Evolutionary conservation across 306 rosid species (phyloP), one percentile per base, ranked within the genome.

Genomic region (Coriaria nepalensis): DNA sequence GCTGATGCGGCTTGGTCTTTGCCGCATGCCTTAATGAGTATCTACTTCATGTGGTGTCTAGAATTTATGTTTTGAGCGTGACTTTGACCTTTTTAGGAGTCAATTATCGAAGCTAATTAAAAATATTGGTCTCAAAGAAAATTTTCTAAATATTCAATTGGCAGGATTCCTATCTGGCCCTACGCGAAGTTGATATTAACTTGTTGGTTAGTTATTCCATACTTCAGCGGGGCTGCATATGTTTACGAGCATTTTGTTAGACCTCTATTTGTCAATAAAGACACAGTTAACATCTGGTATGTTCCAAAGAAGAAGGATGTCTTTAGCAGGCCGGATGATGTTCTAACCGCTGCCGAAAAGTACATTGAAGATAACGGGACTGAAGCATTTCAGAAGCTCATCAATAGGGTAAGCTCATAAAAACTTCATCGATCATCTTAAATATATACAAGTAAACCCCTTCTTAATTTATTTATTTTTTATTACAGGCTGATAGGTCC

Each of bases 131-230:
- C 6, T 4, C 8, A 12, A 9, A 7, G 45, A 9, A 57, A 45
- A 8, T 37, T 37, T 35, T 1, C 34, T 5, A 9, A 13, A 10
- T 8, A 2, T 45, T 40, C 6, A 4, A 66, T 13, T 83, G 61
- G 42, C 70, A 90, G 98, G 96, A 63, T 92, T 53, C 96, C 94
- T 2, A 54, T 92, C 54, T 92, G 96, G 96, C 77, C 98, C 35
- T 85, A 85, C 66, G 81, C 72, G 32, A 90, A 79, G 83, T 72
- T 92, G 65, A 75, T 85, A 41, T n/a, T 53, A 47, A 68, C 77
- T 10, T 75, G 87, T 66, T 92, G 98, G 98, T 68, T 92, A 86
- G 93, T 82, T 46, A 64, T 87, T 43, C 96, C 96, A 8, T 75
- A 76, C 77, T 85, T 86, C 50, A 75, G 71, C 13, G 98, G 98